Percentiles rank a stretch among this genome's conserved stretches.
Conservation (phyloP, 2,329 filamentous ascomycete species). For the Fusarium albidum region DNA sequence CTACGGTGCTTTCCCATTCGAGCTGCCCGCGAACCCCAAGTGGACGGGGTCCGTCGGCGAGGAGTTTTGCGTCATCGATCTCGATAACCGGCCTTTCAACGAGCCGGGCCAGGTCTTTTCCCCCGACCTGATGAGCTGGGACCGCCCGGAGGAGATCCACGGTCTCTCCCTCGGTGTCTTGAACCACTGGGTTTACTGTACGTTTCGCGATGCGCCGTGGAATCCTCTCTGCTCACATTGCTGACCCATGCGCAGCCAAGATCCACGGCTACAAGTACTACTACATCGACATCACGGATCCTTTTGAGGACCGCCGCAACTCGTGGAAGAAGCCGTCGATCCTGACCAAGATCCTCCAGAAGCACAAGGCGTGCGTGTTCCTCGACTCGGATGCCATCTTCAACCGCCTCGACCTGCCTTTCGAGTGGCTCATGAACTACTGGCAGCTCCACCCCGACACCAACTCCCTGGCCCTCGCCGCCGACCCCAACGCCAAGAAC, state of each 20-base stretch:
- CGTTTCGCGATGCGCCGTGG: neutral
- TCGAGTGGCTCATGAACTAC: conserved; percentile 59
- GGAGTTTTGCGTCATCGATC: conserved; percentile 55
- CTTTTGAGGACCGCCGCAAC: conserved; percentile 51
- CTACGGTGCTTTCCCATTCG: conserved; percentile 45
- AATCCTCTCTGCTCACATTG: neutral
- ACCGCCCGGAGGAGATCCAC: conserved; percentile 43
- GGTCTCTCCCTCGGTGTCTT: conserved; percentile 52
- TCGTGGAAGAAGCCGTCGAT: conserved; percentile 57
- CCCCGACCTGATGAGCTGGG: conserved; percentile 47
- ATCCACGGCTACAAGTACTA: conserved; percentile 59
- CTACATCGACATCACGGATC: conserved; percentile 49
- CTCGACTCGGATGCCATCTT: conserved; percentile 57
- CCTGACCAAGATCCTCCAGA: conserved; percentile 51
- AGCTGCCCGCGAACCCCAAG: conserved; percentile 40
- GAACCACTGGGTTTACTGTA: conserved; percentile 56
- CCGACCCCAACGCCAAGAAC: conserved; percentile 47
- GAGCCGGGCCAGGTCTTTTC: conserved; percentile 48
- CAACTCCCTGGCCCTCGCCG: conserved; percentile 53
- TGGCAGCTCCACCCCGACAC: conserved; percentile 50
- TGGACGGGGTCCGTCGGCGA: conserved; percentile 48
- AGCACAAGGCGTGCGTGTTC: conserved; percentile 54
- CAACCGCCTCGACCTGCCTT: conserved; percentile 52
- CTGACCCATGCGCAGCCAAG: conserved; percentile 46
- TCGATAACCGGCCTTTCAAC: conserved; percentile 52